A percentile compares a stretch with the other conserved stretches of the same genome.
phyloP scores from a whole-genome alignment of 768 basidiomycete genomes.

The Boletus rex-veris region DNA sequence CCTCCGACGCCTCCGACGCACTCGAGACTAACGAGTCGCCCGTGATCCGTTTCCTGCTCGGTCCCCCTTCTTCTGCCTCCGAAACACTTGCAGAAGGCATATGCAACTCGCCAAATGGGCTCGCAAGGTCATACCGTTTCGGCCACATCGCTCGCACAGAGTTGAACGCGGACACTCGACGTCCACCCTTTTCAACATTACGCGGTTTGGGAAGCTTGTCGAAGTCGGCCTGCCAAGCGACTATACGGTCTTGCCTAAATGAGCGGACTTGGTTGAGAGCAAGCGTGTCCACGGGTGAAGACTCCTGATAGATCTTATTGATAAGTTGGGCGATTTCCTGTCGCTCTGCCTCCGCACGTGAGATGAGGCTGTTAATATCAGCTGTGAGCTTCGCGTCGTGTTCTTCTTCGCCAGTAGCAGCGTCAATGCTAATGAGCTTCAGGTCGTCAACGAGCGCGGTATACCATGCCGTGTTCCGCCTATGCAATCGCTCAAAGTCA shows the following conservation, averaged over 20 bases:
- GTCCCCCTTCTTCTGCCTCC: slow-evolving; percentile 64
- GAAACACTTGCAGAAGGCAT: slow-evolving; percentile 65
- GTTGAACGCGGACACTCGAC: slow-evolving; percentile 60
- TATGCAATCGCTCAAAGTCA: slow-evolving; percentile 79
- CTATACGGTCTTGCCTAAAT: slow-evolving; percentile 87
- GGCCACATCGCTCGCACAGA: slow-evolving; percentile 75
- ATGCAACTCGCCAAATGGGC: slow-evolving; percentile 51
- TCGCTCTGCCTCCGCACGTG: slow-evolving; percentile 70
- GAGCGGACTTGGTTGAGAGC: slow-evolving; percentile 84
- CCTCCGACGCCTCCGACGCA: slow-evolving; percentile 69
- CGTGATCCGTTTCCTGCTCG: slow-evolving; percentile 43
- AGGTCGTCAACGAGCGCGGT: slow-evolving; percentile 71
- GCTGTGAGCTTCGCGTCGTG: slow-evolving; percentile 58
- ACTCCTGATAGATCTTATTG: slow-evolving; percentile 76
- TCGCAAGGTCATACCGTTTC: slow-evolving; percentile 51
- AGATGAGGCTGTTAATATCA: slow-evolving; percentile 64
- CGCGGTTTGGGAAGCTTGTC: slow-evolving; percentile 77
- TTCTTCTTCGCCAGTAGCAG: slow-evolving; percentile 74
- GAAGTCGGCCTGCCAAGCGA: slow-evolving; percentile 96
- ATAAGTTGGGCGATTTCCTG: slow-evolving; percentile 71
- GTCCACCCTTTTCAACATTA: slow-evolving; percentile 48
- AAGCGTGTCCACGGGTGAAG: slow-evolving; percentile 78
- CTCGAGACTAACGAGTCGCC: slow-evolving; percentile 61
- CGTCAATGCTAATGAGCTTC: slow-evolving; percentile 72
- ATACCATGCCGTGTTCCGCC: slow-evolving; percentile 73